Base-by-base conservation (phyloP, 2,329 filamentous ascomycete genomes). In the Escovopsis sp. region DNA sequence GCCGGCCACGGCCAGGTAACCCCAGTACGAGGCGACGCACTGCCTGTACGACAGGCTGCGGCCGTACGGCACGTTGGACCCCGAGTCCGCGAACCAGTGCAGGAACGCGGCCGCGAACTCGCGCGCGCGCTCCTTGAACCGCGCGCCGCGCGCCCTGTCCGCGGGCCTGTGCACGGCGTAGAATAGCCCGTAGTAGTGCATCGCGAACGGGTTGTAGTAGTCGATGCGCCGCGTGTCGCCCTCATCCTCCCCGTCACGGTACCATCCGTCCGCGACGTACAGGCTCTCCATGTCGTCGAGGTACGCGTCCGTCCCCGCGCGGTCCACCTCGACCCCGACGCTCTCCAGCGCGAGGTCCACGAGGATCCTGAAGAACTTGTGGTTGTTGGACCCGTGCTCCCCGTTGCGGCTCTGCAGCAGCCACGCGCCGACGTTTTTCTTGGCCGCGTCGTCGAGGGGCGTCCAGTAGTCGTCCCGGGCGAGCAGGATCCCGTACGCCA, bases 11-110 rank as follows among this genome's bases (percentile, higher is more conserved):
- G 42, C 42, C 6, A 43, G 26, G 18, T 43, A 43, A 4, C 42
- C 42, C 42, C 42, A 43, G 23, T 35, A 43, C n/a, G 42, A 37
- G n/a, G 38, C 42, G 33, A 43, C 42, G n/a, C 42, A 43, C 23
- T 40, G 38, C n/a, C 42, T 35, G 9, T 43, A 43, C 8, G 42
- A 40, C 11, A 43, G 26, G 5, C 42, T 43, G n/a, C 42, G 42
- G 4, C 42, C 4, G 15, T 42, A 42, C 12, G 40, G 40, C n/a
- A 42, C n/a, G 23, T 42, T 42, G 3, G 40, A 36, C 12, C 40
- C 40, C 10, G 40, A 23, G n/a, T 42, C 40, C 26, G 40, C 40
- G 15, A 42, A 42, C 40, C 40, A 42, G 18, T 42, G 40, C 26
- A 42, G 26, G 33, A 42, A 42, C 1, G 40, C 40, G 5, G 40